Conservation (phyloP, 305 asterid genomes). For the Fraxinus xanthoxyloides region DNA sequence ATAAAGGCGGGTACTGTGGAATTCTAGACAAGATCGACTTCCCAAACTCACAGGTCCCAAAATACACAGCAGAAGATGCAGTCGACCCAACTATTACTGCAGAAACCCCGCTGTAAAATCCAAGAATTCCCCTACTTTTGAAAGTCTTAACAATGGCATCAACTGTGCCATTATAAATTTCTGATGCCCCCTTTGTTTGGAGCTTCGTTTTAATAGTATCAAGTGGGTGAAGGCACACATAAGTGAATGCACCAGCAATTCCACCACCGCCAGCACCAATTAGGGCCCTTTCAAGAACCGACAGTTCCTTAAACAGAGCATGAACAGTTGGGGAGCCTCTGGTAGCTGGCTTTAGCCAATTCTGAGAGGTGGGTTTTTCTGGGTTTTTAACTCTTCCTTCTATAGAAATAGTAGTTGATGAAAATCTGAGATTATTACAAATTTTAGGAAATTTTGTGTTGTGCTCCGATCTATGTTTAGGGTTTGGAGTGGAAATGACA, state of each 20-base stretch:
- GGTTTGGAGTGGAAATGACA: slow-evolving; percentile 48
- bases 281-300: slow-evolving; percentile 72
- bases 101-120: slow-evolving; percentile 92
- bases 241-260: slow-evolving; percentile 92
- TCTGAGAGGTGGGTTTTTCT: slow-evolving; percentile 31
- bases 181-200: slow-evolving; percentile 91
- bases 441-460: slow-evolving; percentile 21
- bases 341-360: slow-evolving; percentile 60
- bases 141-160: slow-evolving; percentile 84
- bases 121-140: slow-evolving; percentile 63
- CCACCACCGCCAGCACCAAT: slow-evolving; percentile 89
- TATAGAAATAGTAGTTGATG: slow-evolving; percentile 61
- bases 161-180: slow-evolving; percentile 68
- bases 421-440: slow-evolving; percentile 35
- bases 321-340: slow-evolving; percentile 59
- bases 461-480: slow-evolving; percentile 19
- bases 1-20: slow-evolving; percentile 49
- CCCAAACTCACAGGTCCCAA: slow-evolving; percentile 96
- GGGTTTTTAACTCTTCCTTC: slow-evolving; percentile 35
- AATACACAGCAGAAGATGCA: slow-evolving; percentile 89
- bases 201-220: slow-evolving; percentile 94
- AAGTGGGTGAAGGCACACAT: slow-evolving; percentile 88
- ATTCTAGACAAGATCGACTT: slow-evolving; percentile 71
- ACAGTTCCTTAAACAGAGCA: slow-evolving; percentile 69
- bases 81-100: slow-evolving; percentile 97